Evolutionary conservation across 2,329 filamentous ascomycete genomes (phyloP), one percentile per base, ranked within the genome.

Genomic region (Pseudohalonectria lignicola): DNA sequence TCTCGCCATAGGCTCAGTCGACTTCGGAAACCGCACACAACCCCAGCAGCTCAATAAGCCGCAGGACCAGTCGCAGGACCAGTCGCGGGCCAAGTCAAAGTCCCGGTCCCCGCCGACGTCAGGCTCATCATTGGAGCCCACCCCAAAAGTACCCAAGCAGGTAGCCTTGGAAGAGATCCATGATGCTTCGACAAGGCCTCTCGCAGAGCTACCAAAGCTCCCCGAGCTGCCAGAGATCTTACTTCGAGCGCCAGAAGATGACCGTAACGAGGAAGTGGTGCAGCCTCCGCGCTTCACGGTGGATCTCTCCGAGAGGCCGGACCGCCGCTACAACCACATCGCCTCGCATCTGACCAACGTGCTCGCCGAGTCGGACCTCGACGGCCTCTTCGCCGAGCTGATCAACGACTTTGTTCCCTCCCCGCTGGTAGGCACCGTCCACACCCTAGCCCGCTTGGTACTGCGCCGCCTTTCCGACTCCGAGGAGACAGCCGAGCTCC

Each of bases 401-500:
- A 17, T 46, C 31, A 13, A 10, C 29, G 8, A 29, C 20, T 20
- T 40, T 17, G 31, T 43, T 12, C 30, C 30, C 3, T 4, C 12
- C 13, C 16, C 37, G 30, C 11, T 47, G 39, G 12, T 42, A 37
- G 23, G 43, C 10, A 16, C 29, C 25, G 10, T 33, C 25, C 29
- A 36, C 28, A 10, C 10, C 23, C 13, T 72, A 1, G 64, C 72
- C 0, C 58, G 58, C 1, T n/a, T 69, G 0, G 50, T 67, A 10
- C 50, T 82, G 10, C 62, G 66, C 4, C 57, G 65, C 2, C 54
- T 82, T 0, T 60, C 71, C 49, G 64, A 61, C 15, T 39, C 53
- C 0, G 75, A 81, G 46, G 74, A 82, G 51, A 77, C 68, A 0
- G 62, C 68, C 32, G 78, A 82, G 51, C 53, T 83, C n/a, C 56